These are phyloP conservation scores for Phragmites australis DNA, from an alignment of 176 grass and related monocot genomes.

Conservation along the genomic window DNA sequence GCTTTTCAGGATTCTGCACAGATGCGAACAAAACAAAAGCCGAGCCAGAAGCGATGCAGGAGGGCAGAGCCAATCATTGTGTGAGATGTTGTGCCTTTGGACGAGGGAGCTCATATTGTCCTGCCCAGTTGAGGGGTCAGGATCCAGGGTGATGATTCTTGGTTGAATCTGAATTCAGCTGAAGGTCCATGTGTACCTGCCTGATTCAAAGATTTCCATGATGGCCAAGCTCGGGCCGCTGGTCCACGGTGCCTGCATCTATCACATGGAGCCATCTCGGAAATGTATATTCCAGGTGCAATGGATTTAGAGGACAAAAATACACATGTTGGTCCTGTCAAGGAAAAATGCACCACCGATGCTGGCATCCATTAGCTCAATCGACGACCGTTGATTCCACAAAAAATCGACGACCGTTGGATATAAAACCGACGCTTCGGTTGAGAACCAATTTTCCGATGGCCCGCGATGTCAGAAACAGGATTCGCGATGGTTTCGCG, in stretches of 20 bases:
- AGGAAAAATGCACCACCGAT: too few relatives aligned
- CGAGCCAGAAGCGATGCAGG: too few relatives aligned
- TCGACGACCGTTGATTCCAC: too few relatives aligned
- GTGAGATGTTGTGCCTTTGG: neutral
- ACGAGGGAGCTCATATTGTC: too few relatives aligned
- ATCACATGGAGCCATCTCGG: neutral
- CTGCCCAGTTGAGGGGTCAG: neutral
- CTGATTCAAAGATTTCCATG: constrained; percentile 23
- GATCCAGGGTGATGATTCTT: neutral
- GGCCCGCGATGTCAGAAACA: neutral
- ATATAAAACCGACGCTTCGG: too few relatives aligned
- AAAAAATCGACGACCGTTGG: neutral
- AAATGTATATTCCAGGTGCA: neutral
- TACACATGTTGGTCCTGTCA: neutral
- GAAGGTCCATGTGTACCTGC: neutral
- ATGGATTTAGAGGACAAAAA: neutral
- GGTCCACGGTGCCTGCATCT: neutral
- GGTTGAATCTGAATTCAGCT: neutral
- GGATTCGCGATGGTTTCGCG: neutral
- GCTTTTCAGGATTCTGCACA: constrained; percentile 18
- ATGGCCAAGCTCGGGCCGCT: neutral
- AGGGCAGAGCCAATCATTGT: constrained; percentile 1
- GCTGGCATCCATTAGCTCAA: too few relatives aligned
- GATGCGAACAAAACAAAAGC: constrained; percentile 35
- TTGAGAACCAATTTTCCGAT: too few relatives aligned